A percentile compares a stretch with the other conserved stretches of the same genome.
These are phyloP conservation scores for Diutina catenulata DNA, from an alignment of 1,139 yeast genomes.

Conservation along the genomic window DNA sequence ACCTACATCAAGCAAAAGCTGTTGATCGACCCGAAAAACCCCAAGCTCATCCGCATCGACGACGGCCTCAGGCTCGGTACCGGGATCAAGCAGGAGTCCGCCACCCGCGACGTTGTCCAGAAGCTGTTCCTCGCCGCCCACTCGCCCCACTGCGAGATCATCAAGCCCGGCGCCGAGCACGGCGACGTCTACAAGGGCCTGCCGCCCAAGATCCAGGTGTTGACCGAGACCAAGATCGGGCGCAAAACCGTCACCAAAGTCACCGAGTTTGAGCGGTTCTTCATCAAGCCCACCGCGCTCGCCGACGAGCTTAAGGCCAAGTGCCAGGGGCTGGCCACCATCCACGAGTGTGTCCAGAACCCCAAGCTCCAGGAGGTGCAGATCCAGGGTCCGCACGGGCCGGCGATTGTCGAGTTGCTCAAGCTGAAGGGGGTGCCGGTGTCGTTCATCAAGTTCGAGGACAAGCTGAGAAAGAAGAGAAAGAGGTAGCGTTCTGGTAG, in stretches of 20 bases:
- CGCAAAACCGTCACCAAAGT: conserved; percentile 70
- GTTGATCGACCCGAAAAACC: conserved; percentile 34
- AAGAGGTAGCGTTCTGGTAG: not conserved
- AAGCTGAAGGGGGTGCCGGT: conserved; percentile 52
- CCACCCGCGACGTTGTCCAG: conserved; percentile 38
- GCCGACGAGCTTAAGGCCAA: conserved; percentile 61
- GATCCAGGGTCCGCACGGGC: conserved; percentile 87
- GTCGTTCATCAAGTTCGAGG: conserved; percentile 55
- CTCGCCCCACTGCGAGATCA: conserved; percentile 45
- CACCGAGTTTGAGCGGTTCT: conserved; percentile 55
- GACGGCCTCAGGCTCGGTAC: conserved; percentile 23
- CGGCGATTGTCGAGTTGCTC: conserved; percentile 34
- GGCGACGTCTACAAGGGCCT: conserved; percentile 45
- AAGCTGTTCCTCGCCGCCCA: conserved; percentile 40
- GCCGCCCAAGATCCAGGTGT: conserved; percentile 54
- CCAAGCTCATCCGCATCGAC: conserved; percentile 44
- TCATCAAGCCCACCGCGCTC: conserved; percentile 50
- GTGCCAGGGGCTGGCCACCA: conserved; percentile 84
- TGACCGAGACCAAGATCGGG: conserved; percentile 73
- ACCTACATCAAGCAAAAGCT: conserved; percentile 42
- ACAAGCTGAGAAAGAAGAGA: conserved; percentile 46
- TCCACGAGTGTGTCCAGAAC: conserved; percentile 41
- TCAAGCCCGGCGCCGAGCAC: conserved; percentile 27
- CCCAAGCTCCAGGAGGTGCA: conserved; percentile 56
- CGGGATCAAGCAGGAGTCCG: conserved; percentile 11